These are phyloP conservation scores for Brassica balearica DNA, from an alignment of 441 rosid genomes.

Conservation along the genomic window DNA sequence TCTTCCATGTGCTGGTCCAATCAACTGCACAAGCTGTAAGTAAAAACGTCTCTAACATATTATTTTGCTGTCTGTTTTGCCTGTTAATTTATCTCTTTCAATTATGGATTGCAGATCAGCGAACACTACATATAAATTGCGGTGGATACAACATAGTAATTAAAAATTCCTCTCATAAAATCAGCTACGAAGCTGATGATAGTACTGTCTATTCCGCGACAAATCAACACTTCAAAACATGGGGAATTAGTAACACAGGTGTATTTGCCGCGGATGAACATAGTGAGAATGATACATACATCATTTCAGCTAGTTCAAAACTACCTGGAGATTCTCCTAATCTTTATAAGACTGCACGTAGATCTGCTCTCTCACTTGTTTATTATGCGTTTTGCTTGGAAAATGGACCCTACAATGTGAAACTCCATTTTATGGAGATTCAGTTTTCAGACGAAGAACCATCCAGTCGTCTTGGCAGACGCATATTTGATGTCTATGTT, in stretches of 20 bases:
- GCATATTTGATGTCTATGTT: slow-evolving; percentile 50
- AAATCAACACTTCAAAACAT: slow-evolving; percentile 33
- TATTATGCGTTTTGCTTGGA: slow-evolving; percentile 60
- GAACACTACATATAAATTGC: slow-evolving; percentile 59
- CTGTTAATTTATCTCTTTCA: not conserved
- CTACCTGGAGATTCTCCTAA: not conserved
- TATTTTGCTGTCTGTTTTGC: not conserved
- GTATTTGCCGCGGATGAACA: slow-evolving; percentile 52
- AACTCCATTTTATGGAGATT: slow-evolving; percentile 6
- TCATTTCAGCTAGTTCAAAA: not conserved
- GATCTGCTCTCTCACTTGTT: slow-evolving; percentile 60
- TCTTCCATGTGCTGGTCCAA: slow-evolving; percentile 59
- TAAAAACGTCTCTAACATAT: not conserved
- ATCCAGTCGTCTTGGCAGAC: slow-evolving; percentile 27
- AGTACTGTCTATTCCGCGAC: slow-evolving; percentile 48
- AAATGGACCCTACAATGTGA: slow-evolving; percentile 9
- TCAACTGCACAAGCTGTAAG: slow-evolving; percentile 48
- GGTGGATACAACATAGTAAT: slow-evolving; percentile 18
- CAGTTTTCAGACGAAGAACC: slow-evolving; percentile 13
- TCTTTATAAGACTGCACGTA: slow-evolving; percentile 37
- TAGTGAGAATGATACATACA: not conserved
- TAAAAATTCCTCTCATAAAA: slow-evolving; percentile 2
- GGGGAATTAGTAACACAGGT: slow-evolving; percentile 81
- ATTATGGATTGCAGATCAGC: slow-evolving; percentile 48
- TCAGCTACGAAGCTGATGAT: not conserved